Conservation (phyloP, 2,329 filamentous ascomycete species). For the Phoma sp. region DNA sequence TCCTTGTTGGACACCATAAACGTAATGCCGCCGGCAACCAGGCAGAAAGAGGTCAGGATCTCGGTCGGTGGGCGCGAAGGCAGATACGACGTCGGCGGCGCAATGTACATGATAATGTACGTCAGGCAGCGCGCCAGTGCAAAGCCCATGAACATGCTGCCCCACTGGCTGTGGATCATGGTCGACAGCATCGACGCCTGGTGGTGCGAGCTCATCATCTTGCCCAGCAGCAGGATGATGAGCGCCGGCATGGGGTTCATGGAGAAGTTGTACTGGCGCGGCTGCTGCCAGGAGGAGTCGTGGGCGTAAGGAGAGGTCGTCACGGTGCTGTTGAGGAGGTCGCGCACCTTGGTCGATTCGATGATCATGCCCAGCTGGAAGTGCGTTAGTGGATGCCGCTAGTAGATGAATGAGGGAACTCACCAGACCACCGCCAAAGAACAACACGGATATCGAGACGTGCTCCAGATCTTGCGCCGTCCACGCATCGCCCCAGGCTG, state of each 20-base stretch:
- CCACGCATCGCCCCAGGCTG: conserved; percentile 74
- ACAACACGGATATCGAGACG: conserved; percentile 88
- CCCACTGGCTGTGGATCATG: conserved; percentile 96
- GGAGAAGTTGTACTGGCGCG: conserved; percentile 74
- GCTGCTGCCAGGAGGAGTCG: conserved; percentile 61
- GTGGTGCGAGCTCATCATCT: conserved; percentile 95
- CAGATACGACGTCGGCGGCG: conserved; percentile 78
- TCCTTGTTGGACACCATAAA: conserved; percentile 91
- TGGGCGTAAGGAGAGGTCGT: conserved; percentile 42
- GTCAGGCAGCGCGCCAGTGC: conserved; percentile 79
- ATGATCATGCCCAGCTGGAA: conserved; percentile 77
- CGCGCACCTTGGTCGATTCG: conserved; percentile 71
- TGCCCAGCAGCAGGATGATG: conserved; percentile 83
- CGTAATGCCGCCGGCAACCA: conserved; percentile 85
- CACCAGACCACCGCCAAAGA: conserved; percentile 89
- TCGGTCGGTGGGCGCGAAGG: conserved; percentile 89
- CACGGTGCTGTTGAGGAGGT: conserved; percentile 65
- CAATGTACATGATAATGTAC: conserved; percentile 80
- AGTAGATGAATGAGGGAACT: conserved; percentile 45
- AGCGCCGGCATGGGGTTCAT: conserved; percentile 89
- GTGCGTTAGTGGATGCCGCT: conserved; percentile 30
- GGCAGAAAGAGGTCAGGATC: conserved; percentile 83
- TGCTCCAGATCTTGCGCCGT: conserved; percentile 85
- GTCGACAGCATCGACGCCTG: conserved; percentile 82
- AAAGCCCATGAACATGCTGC: conserved; percentile 80